Evolutionary conservation across 176 grass and related monocot genomes (phyloP), one percentile per base, ranked within the genome.

Genomic region (Calamus simplicifolius): DNA sequence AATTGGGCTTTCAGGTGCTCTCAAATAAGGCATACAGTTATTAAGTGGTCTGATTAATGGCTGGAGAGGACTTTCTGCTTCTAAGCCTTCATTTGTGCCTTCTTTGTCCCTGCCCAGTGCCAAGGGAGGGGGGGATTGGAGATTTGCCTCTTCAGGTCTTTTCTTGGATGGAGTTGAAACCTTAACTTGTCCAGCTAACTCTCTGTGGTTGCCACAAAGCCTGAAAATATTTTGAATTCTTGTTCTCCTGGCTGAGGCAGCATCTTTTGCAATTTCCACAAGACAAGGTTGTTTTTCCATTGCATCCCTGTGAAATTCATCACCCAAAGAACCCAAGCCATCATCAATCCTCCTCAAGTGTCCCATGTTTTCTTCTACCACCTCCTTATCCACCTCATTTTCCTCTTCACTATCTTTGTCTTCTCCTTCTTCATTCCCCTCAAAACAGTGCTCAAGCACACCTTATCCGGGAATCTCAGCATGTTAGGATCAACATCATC

Each of bases 151-250:
- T 26, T 69, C 86, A 10, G 71, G 81, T n/a, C 10, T 17, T 50
- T 66, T 48, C 66, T 68, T 68, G 49, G 49, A 25, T 12, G 69
- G 77, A 48, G 76, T 61, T 57, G 65, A 58, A 4, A 25, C 18
- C 0, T 70, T 81, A 8, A 79, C 35, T 19, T 81, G 74, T 38
- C 78, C 75, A 25, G 61, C 50, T 14, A 87, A 4, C 52, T 90
- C 87, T 38, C 92, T 77, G 54, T 97, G 57, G 51, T 97, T 88
- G 19, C 92, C 92, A 4, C 92, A 97, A 6, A 97, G 75, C 58
- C 83, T 85, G 56, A 90, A 90, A 54, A 97, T 97, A 70, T 85
- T 97, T 35, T 90, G 75, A 54, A 97, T 88, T 48, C 83, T 52
- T 38, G 79, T 74, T 27, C 74, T 78, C 65, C 92, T 78, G 21